phyloP scores from a whole-genome alignment of 2,329 filamentous ascomycete genomes.

The Elsinoe arachidis region DNA sequence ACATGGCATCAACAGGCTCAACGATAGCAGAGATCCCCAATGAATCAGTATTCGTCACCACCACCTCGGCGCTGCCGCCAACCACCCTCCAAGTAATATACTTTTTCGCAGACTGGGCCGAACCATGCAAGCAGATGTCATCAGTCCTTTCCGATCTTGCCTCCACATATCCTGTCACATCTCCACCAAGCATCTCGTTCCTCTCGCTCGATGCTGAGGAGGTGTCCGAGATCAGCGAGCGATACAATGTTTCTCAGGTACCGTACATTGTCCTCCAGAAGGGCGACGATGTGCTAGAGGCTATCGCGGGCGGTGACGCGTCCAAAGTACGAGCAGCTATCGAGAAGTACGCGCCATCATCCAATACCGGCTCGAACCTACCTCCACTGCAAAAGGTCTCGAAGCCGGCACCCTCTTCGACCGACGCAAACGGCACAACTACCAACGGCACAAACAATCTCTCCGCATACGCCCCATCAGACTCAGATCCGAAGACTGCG shows the following conservation, averaged over 20 bases:
- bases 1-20: constrained; percentile 17
- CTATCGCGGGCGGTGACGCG: constrained; percentile 82
- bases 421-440: constrained; percentile 11
- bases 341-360: constrained; percentile 61
- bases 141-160: constrained; percentile 79
- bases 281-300: constrained; percentile 67
- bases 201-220: constrained; percentile 91
- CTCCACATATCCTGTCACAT: constrained; percentile 66
- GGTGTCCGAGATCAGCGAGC: constrained; percentile 80
- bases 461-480: constrained; percentile 37
- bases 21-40: constrained; percentile 68
- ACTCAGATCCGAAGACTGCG: constrained; percentile 38
- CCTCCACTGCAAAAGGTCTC: constrained; percentile 36
- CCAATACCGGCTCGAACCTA: constrained; percentile 30
- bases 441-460: constrained; percentile 32
- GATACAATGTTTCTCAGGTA: constrained; percentile 89
- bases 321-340: constrained; percentile 76
- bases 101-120: constrained; percentile 95
- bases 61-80: constrained; percentile 56
- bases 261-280: constrained; percentile 82
- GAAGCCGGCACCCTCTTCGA: constrained; percentile 32
- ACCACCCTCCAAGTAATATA: constrained; percentile 74
- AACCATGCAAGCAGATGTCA: constrained; percentile 89
- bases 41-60: constrained; percentile 62
- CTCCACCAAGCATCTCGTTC: constrained; percentile 65